phyloP scores from a whole-genome alignment of 192 early-diverging fungal genomes.

The Podila clonocystis region DNA sequence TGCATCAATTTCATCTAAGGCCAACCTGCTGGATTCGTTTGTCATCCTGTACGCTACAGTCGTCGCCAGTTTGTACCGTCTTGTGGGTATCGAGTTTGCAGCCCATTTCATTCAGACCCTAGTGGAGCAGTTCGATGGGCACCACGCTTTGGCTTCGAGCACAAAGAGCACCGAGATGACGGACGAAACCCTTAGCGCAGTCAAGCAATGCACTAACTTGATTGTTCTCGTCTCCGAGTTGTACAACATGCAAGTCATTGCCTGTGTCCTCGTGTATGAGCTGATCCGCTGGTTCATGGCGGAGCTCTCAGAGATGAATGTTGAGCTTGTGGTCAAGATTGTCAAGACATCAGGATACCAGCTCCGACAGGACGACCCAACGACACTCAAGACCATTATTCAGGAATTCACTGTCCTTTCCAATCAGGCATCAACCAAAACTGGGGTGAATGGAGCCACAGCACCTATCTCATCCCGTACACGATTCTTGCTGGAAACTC shows the following conservation, averaged over 20 bases:
- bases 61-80: constrained; percentile 79
- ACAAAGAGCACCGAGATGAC: constrained; percentile 54
- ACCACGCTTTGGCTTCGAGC: constrained; percentile 58
- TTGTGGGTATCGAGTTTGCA: constrained; percentile 88
- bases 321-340: constrained; percentile 89
- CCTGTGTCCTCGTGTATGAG: constrained; percentile 91
- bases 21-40: constrained; percentile 92
- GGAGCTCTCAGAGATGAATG: constrained; percentile 82
- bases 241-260: constrained; percentile 90
- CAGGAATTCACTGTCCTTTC: constrained; percentile 61
- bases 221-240: constrained; percentile 82
- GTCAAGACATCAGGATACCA: constrained; percentile 82
- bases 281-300: constrained; percentile 76
- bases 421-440: constrained; percentile 47
- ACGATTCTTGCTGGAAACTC: constrained; percentile 96
- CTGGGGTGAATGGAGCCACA: constrained; percentile 11
- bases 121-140: constrained; percentile 75
- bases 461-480: constrained; percentile 65
- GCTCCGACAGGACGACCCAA: constrained; percentile 92
- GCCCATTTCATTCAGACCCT: constrained; percentile 81
- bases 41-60: constrained; percentile 90
- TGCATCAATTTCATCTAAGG: constrained; percentile 79
- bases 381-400: constrained; percentile 92
- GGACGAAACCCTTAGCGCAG: constrained; percentile 53
- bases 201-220: constrained; percentile 84